phyloP scores from a whole-genome alignment of 2,329 filamentous ascomycete genomes.

The Triangularia verruculosa region DNA sequence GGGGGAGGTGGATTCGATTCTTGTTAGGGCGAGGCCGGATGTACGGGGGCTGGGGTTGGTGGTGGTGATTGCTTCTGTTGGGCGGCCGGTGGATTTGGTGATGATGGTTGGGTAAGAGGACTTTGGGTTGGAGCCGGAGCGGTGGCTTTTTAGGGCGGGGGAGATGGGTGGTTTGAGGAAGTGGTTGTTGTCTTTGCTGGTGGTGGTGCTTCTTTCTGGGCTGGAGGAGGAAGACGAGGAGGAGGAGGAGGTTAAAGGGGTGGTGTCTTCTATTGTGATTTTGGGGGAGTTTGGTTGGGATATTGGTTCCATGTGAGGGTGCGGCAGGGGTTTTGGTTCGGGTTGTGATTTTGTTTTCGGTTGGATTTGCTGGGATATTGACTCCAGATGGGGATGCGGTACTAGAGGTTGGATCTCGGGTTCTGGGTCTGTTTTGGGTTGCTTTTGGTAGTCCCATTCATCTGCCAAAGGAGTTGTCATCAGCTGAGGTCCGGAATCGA shows the following conservation, averaged over 20 bases:
- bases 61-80: conserved; percentile 12
- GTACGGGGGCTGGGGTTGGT: conserved; percentile 14
- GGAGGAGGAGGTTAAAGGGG: not conserved
- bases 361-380: not conserved
- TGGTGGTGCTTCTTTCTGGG: not conserved
- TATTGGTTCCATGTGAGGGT: not conserved
- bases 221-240: not conserved
- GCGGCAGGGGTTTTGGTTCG: not conserved
- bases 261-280: not conserved
- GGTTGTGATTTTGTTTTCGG: not conserved
- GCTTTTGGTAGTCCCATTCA: conserved; percentile 21
- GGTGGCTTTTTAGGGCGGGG: not conserved
- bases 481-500: not conserved
- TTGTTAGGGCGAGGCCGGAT: not conserved
- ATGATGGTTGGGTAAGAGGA: conserved; percentile 19
- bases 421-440: not conserved
- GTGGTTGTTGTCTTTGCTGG: not conserved
- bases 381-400: not conserved
- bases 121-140: conserved; percentile 6
- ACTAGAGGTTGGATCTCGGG: not conserved
- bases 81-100: conserved; percentile 19
- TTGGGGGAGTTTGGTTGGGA: not conserved
- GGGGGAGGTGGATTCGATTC: not conserved
- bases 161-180: not conserved
- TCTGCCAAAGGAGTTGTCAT: conserved; percentile 4